These are phyloP conservation scores for Wallacemonas sp. DNA, from an alignment of 208 protist genomes.

Conservation along the genomic window DNA sequence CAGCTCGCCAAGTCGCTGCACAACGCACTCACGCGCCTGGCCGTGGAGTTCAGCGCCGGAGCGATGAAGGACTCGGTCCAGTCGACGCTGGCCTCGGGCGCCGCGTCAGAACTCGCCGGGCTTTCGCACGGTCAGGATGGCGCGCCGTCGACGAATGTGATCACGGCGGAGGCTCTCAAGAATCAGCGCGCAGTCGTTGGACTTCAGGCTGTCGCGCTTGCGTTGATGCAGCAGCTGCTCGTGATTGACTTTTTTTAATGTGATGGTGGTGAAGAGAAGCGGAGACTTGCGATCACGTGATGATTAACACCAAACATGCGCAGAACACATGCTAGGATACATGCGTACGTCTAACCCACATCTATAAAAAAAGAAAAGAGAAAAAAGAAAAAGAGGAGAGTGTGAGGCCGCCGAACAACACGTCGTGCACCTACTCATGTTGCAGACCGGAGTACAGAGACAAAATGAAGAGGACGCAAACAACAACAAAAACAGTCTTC, in stretches of 20 bases:
- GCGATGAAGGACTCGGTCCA: not conserved
- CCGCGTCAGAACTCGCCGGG: not conserved
- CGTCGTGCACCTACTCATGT: not conserved
- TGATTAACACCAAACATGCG: too few relatives aligned
- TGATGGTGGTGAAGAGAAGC: too few relatives aligned
- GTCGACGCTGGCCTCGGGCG: not conserved
- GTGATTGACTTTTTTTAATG: slow-evolving; percentile 40
- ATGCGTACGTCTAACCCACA: not conserved
- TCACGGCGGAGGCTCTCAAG: slow-evolving; percentile 20
- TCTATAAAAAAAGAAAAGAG: not conserved
- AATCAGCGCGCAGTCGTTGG: slow-evolving; percentile 37
- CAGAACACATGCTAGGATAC: not conserved
- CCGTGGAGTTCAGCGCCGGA: slow-evolving; percentile 17
- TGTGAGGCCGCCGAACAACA: not conserved
- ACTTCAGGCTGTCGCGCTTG: slow-evolving; percentile 63
- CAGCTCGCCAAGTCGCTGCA: slow-evolving; percentile 53
- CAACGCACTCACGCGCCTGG: slow-evolving; percentile 35
- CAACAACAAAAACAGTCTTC: too few relatives aligned
- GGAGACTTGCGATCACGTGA: too few relatives aligned
- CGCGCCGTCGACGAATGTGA: not conserved
- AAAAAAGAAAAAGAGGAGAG: not conserved
- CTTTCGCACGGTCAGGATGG: not conserved
- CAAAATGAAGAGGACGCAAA: too few relatives aligned
- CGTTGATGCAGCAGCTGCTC: slow-evolving; percentile 67
- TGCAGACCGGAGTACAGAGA: not conserved